Evolutionary conservation across 2,329 filamentous ascomycete species (phyloP).

Genomic region (Ceratocystis smalleyi): DNA sequence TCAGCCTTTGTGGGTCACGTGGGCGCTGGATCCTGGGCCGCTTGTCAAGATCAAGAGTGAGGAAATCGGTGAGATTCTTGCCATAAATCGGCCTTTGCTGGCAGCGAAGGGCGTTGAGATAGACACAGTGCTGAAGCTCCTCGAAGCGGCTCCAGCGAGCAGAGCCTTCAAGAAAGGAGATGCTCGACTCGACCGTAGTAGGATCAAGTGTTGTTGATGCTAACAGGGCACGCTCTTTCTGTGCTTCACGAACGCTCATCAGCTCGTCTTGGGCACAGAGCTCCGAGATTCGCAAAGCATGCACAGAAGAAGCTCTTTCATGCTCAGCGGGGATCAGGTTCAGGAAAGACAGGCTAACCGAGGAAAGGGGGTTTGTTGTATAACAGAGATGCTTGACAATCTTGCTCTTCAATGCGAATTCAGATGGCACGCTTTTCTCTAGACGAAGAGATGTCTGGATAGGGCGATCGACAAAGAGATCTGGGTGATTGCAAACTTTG

Average conservation of each 20-base stretch:
- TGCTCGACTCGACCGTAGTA: constrained; percentile 50
- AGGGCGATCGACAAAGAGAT: constrained; percentile 86
- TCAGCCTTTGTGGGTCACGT: constrained; percentile 43
- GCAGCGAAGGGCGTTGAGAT: constrained; percentile 65
- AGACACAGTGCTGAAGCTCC: constrained; percentile 65
- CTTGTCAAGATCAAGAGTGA: constrained; percentile 48
- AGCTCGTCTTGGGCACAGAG: constrained; percentile 10
- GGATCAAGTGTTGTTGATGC: constrained; percentile 45
- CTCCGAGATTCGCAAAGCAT: constrained; percentile 20
- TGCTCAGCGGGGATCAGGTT: constrained; percentile 50
- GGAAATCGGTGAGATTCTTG: constrained; percentile 55
- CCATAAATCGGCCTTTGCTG: constrained; percentile 73
- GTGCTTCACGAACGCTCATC: background rate
- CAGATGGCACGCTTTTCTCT: constrained; percentile 48
- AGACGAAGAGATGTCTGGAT: constrained; percentile 97
- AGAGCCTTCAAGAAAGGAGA: constrained; percentile 57
- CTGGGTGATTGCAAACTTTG: constrained; percentile 96
- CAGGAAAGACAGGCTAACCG: constrained; percentile 59
- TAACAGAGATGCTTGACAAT: constrained; percentile 48
- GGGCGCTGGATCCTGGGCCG: constrained; percentile 46
- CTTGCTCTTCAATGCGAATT: constrained; percentile 41
- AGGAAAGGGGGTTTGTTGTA: constrained; percentile 28
- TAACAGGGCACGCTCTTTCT: constrained; percentile 28
- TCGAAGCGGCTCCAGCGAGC: constrained; percentile 55
- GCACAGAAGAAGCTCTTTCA: constrained; percentile 37